Percentiles rank a stretch among this genome's conserved stretches.
These are phyloP conservation scores for Monilinia polystroma DNA, from an alignment of 2,329 filamentous ascomycete species.

Conservation along the genomic window DNA sequence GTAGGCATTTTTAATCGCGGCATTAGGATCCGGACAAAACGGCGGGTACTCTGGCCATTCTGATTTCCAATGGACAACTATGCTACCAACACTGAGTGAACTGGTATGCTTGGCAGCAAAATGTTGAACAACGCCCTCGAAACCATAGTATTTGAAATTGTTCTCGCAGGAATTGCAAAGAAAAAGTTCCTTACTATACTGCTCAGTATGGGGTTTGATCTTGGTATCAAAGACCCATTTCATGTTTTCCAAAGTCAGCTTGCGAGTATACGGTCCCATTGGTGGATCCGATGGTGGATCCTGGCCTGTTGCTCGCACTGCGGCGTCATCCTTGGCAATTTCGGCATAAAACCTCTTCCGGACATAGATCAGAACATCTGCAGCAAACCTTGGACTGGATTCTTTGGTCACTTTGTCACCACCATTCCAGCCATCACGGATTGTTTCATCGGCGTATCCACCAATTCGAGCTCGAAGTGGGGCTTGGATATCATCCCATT, in stretches of 20 bases:
- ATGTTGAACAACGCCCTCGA: conserved; percentile 79
- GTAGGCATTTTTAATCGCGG: conserved; percentile 39
- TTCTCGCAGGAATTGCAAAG: conserved; percentile 68
- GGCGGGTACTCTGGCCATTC: conserved; percentile 78
- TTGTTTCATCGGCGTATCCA: conserved; percentile 67
- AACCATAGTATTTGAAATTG: conserved; percentile 66
- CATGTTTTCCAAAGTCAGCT: conserved; percentile 78
- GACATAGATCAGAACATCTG: conserved; percentile 66
- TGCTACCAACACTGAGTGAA: conserved; percentile 65
- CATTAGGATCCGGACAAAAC: conserved; percentile 61
- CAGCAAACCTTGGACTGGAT: conserved; percentile 66
- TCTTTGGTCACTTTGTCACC: conserved; percentile 63
- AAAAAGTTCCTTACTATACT: conserved; percentile 69
- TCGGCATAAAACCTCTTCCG: conserved; percentile 65
- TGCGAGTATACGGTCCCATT: conserved; percentile 56
- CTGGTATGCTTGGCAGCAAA: conserved; percentile 79
- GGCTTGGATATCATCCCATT: conserved; percentile 70
- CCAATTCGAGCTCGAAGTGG: conserved; percentile 65
- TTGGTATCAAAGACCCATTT: conserved; percentile 81
- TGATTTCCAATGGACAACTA: conserved; percentile 75
- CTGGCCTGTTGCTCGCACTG: conserved; percentile 48
- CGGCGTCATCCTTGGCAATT: conserved; percentile 53
- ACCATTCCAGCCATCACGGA: conserved; percentile 62
- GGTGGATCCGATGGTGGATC: conserved; percentile 49
- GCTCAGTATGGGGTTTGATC: conserved; percentile 67